These are phyloP conservation scores for Epichloe uncinata DNA, from an alignment of 2,329 filamentous ascomycete genomes.

Conservation along the genomic window DNA sequence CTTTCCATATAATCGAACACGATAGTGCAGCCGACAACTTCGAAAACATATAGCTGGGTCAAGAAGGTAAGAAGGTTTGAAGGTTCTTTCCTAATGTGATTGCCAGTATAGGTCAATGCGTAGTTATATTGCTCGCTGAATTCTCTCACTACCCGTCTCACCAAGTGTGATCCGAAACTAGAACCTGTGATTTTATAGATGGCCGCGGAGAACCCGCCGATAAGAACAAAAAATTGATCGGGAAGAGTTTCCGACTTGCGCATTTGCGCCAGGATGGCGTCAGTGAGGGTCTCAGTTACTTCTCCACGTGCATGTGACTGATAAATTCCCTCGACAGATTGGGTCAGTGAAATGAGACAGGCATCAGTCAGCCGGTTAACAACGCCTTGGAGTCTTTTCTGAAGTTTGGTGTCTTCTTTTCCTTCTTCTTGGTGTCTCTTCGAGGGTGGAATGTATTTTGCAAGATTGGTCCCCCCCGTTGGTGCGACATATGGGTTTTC, in stretches of 20 bases:
- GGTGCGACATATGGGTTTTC: constrained; percentile 91
- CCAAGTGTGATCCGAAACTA: constrained; percentile 77
- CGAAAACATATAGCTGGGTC: constrained; percentile 83
- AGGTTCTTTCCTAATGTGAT: constrained; percentile 26
- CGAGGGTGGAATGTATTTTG: constrained; percentile 85
- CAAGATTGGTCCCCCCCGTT: constrained; percentile 26
- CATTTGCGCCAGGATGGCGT: constrained; percentile 66
- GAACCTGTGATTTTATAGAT: constrained; percentile 77
- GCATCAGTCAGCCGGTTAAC: constrained; percentile 89
- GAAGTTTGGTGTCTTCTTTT: constrained; percentile 56
- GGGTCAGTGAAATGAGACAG: constrained; percentile 73
- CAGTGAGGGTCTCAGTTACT: constrained; percentile 68
- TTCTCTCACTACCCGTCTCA: constrained; percentile 63
- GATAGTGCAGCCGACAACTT: constrained; percentile 68
- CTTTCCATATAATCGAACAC: constrained; percentile 84
- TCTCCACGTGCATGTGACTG: constrained; percentile 73
- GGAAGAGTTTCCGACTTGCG: constrained; percentile 65
- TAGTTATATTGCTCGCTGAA: constrained; percentile 54
- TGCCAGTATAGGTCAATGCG: constrained; percentile 25
- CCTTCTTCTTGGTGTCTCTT: constrained; percentile 44
- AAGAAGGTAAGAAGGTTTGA: constrained; percentile 73
- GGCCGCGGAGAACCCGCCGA: constrained; percentile 79
- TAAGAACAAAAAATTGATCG: constrained; percentile 80
- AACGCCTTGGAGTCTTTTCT: constrained; percentile 72
- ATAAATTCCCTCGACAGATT: constrained; percentile 74